phyloP scores from a whole-genome alignment of 768 basidiomycete species.

The Auriscalpium orientale region DNA sequence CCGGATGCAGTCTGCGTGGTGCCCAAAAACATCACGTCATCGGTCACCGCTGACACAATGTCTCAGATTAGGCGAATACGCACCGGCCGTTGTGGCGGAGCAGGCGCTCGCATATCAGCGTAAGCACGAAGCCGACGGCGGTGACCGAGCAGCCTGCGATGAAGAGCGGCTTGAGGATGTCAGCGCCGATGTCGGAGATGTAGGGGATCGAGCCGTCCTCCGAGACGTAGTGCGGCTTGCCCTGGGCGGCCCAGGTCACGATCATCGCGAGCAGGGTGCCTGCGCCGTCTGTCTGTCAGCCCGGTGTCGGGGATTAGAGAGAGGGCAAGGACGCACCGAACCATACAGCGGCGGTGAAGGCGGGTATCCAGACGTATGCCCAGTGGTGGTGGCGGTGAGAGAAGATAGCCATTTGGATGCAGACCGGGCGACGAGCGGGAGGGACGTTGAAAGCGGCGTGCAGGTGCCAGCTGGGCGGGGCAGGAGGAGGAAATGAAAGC shows the following conservation, averaged over 20 bases:
- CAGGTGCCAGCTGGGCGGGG: not conserved
- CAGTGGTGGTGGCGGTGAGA: constrained; percentile 38
- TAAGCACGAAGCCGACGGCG: constrained; percentile 50
- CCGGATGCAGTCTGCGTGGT: constrained; percentile 43
- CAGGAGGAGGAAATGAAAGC: not conserved
- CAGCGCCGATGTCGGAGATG: constrained; percentile 75
- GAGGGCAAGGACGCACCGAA: constrained; percentile 34
- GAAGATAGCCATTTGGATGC: constrained; percentile 7
- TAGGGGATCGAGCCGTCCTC: constrained; percentile 55
- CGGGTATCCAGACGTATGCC: constrained; percentile 58
- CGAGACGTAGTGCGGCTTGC: constrained; percentile 50
- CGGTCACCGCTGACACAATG: not conserved
- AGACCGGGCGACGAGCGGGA: not conserved
- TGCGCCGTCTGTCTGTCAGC: constrained; percentile 12
- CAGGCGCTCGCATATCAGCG: constrained; percentile 53
- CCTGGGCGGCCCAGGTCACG: constrained; percentile 63
- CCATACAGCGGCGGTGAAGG: constrained; percentile 57
- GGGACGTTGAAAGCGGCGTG: not conserved
- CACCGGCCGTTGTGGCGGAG: constrained; percentile 59
- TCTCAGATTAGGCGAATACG: constrained; percentile 7
- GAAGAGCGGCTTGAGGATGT: constrained; percentile 68
- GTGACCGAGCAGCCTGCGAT: constrained; percentile 59
- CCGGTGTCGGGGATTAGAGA: not conserved
- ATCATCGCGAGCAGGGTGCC: constrained; percentile 63
- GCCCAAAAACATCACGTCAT: not conserved